phyloP scores from a whole-genome alignment of 352 stramenopile genomes.

The Pythium inflatum region DNA sequence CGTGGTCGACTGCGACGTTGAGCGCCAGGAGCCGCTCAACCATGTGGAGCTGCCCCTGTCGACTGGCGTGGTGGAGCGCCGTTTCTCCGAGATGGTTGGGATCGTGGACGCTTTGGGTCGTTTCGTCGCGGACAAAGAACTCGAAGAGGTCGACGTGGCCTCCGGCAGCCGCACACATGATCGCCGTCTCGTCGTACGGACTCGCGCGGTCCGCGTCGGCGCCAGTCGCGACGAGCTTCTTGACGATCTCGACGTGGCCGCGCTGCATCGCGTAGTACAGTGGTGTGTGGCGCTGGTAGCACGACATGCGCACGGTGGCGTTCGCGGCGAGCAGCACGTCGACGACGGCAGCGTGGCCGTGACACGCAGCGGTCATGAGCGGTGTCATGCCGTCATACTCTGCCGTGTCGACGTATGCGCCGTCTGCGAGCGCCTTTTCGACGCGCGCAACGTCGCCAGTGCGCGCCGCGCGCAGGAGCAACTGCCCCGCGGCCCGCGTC shows the following conservation, averaged over 20 bases:
- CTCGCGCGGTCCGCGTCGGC: neutral
- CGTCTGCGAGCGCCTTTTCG: neutral
- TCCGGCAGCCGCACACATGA: too few relatives aligned
- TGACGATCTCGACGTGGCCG: neutral
- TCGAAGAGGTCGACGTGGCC: neutral
- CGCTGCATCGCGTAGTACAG: neutral
- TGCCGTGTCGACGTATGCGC: neutral
- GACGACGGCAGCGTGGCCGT: neutral
- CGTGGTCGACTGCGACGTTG: neutral
- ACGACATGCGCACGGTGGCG: neutral
- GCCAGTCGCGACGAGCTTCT: neutral
- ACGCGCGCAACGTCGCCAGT: neutral
- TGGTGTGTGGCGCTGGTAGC: neutral
- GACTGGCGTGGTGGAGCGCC: neutral
- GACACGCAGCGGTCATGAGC: neutral
- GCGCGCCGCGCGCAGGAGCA: neutral
- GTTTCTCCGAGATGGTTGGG: neutral
- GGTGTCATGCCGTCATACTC: neutral
- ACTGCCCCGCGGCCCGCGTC: too few relatives aligned
- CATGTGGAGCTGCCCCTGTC: neutral
- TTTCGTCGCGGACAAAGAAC: neutral
- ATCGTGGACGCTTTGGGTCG: neutral
- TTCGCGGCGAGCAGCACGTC: neutral
- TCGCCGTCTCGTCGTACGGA: too few relatives aligned
- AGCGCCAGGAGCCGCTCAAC: neutral